Conservation (phyloP, 371 early-diverging fungal genomes). For the Apophysomyces sp. region DNA sequence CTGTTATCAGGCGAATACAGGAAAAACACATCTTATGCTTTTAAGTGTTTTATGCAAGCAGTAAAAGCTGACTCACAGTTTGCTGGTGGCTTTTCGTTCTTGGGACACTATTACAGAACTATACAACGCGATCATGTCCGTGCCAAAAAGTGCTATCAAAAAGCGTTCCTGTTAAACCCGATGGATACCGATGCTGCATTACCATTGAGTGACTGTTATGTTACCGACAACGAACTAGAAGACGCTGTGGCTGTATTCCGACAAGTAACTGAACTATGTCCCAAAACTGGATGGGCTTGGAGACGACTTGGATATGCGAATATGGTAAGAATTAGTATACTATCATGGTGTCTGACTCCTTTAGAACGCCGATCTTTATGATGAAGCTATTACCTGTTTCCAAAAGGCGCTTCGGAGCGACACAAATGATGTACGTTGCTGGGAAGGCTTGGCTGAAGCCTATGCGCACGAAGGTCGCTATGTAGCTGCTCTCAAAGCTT, state of each 20-base stretch:
- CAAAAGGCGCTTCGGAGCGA: conserved; percentile 80
- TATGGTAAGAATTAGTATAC: conserved; percentile 46
- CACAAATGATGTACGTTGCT: conserved; percentile 62
- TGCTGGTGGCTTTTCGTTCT: conserved; percentile 70
- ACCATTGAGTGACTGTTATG: conserved; percentile 62
- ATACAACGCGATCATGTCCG: conserved; percentile 64
- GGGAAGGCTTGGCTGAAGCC: conserved; percentile 89
- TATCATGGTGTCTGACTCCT: neutral
- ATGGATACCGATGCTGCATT: conserved; percentile 69
- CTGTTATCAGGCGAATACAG: conserved; percentile 34
- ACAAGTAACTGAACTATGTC: conserved; percentile 38
- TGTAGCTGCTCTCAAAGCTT: conserved; percentile 80
- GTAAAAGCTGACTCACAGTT: conserved; percentile 70
- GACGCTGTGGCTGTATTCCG: conserved; percentile 60
- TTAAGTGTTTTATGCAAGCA: conserved; percentile 68
- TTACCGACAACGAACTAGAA: conserved; percentile 48
- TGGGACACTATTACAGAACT: conserved; percentile 80
- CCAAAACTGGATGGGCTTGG: conserved; percentile 78
- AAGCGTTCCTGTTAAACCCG: conserved; percentile 69
- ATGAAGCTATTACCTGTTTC: conserved; percentile 76
- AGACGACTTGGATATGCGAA: conserved; percentile 71
- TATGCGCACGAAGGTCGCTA: conserved; percentile 86
- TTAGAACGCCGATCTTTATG: conserved; percentile 41
- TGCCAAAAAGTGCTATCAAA: conserved; percentile 81
- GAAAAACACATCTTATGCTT: conserved; percentile 60